These are phyloP conservation scores for Puccinia sorghi DNA, from an alignment of 1,284 basidiomycete genomes.

Conservation along the genomic window DNA sequence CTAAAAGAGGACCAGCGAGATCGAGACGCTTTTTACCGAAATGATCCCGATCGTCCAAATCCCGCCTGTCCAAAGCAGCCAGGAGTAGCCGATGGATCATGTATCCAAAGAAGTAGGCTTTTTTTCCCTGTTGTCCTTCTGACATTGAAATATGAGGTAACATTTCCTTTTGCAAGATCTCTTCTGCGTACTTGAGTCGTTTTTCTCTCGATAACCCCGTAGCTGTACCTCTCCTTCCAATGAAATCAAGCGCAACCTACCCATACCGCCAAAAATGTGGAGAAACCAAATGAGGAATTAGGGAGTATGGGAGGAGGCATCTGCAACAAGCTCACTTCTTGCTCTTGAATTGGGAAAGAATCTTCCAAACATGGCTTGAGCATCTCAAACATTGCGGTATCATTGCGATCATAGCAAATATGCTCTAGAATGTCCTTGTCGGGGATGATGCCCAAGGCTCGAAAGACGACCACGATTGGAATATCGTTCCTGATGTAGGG, in stretches of 20 bases:
- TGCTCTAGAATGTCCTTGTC: slow-evolving; percentile 97
- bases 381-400: slow-evolving; percentile 95
- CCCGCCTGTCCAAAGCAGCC: slow-evolving; percentile 88
- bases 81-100: slow-evolving; percentile 96
- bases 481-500: slow-evolving; percentile 99
- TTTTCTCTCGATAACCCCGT: slow-evolving; percentile 87
- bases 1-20: slow-evolving; percentile 88
- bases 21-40: slow-evolving; percentile 98
- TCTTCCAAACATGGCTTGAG: slow-evolving; percentile 98
- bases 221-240: slow-evolving; percentile 95
- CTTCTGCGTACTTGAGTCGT: slow-evolving; percentile 93
- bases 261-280: not conserved
- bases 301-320: not conserved
- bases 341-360: slow-evolving; percentile 95
- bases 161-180: slow-evolving; percentile 99
- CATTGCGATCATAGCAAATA: slow-evolving; percentile 97
- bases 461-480: slow-evolving; percentile 98
- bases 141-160: slow-evolving; percentile 94
- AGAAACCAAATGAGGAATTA: not conserved
- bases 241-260: slow-evolving; percentile 85
- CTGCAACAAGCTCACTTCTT: slow-evolving; percentile 67
- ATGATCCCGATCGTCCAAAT: slow-evolving; percentile 98
- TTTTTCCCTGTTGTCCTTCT: slow-evolving; percentile 95
- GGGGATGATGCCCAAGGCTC: slow-evolving; percentile 94
- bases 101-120: slow-evolving; percentile 99